Percentiles rank a stretch among this genome's conserved stretches.
Conservation (phyloP, 1,284 basidiomycete genomes). For the Anthracocystis setariae region DNA sequence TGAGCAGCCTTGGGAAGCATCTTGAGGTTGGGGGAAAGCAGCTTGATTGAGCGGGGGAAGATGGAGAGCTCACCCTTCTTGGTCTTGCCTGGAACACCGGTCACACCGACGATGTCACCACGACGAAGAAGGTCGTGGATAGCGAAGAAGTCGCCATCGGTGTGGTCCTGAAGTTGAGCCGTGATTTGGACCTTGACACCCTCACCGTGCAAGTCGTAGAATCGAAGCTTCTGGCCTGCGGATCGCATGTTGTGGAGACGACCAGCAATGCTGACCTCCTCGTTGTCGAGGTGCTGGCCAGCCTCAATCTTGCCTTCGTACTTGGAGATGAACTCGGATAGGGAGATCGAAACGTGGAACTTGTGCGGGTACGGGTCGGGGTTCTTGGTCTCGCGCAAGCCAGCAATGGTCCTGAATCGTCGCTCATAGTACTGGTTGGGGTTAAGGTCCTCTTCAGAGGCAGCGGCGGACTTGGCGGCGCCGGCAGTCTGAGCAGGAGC, state of each 20-base stretch:
- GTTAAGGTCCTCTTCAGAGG: constrained; percentile 60
- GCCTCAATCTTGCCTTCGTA: constrained; percentile 74
- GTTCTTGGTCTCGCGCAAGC: constrained; percentile 82
- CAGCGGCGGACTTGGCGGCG: constrained; percentile 36
- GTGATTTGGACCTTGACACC: constrained; percentile 95
- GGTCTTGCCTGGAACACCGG: constrained; percentile 87
- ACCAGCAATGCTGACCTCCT: constrained; percentile 79
- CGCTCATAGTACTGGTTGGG: constrained; percentile 91
- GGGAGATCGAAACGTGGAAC: constrained; percentile 87
- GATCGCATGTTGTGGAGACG: constrained; percentile 90
- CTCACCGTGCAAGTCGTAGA: constrained; percentile 95
- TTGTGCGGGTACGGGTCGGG: constrained; percentile 98
- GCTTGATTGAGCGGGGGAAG: constrained; percentile 80
- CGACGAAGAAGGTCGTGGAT: constrained; percentile 89
- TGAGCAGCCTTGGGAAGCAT: constrained; percentile 75
- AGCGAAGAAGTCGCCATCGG: constrained; percentile 74
- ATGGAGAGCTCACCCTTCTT: constrained; percentile 97
- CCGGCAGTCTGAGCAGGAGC: constrained; percentile 31
- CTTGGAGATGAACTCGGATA: constrained; percentile 79
- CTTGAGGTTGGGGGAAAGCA: constrained; percentile 95
- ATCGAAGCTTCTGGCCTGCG: constrained; percentile 84
- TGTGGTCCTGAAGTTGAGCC: constrained; percentile 82
- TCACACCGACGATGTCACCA: constrained; percentile 94
- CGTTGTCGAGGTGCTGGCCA: constrained; percentile 59
- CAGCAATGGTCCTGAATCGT: constrained; percentile 85